Base-by-base conservation (phyloP, 2,329 filamentous ascomycete genomes). In the Xylariaceae sp. region DNA sequence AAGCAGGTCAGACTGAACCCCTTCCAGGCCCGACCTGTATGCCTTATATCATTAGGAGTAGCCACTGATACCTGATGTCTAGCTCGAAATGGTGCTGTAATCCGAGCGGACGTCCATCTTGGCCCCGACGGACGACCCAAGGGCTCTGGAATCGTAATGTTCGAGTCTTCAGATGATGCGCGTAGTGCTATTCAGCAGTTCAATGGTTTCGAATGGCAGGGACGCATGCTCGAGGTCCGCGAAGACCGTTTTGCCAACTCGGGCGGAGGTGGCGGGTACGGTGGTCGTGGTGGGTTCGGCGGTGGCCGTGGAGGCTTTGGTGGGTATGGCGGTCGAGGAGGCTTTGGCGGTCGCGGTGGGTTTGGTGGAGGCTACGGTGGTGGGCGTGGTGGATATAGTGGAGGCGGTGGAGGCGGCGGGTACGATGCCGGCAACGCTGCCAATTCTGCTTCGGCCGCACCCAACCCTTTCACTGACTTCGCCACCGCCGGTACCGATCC, bases 191-290 rank as follows among this genome's bases (percentile, higher is more conserved):
- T 99, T 60, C 86, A 91, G 67, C 92, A 97, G 63, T 99, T 97
- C 79, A 97, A 97, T 69, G 94, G 94, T 53, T 97, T 96, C 69
- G 94, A 99, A 59, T 99, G 94, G 94, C 93, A 97, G 71, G 94
- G 94, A 11, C 88, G 94, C 53, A 77, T 86, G 47, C 83, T 99
- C 46, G 94, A 99, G 71, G 94, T 99, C 58, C 91, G 94, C 57
- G 93, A 97, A 73, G 94, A 99, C 68, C 88, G 94, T 52, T 99
- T 92, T 69, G 94, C 94, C 54, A 86, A 79, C 48, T 74, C 72
- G 43, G 80, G 80, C 50, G 80, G 77, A 55, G 76, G 81, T 50
- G 82, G 83, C 56, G 82, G 79, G 40, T 82, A 80, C 53, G 81
- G 83, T 19, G 66, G 75, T 52, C 69, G 73, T 50, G 78, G 74